Percentiles rank a stretch among this genome's conserved stretches.
Evolutionary conservation across 202 grass and related monocot species (phyloP).

Genomic region (Alloteropsis angusta): DNA sequence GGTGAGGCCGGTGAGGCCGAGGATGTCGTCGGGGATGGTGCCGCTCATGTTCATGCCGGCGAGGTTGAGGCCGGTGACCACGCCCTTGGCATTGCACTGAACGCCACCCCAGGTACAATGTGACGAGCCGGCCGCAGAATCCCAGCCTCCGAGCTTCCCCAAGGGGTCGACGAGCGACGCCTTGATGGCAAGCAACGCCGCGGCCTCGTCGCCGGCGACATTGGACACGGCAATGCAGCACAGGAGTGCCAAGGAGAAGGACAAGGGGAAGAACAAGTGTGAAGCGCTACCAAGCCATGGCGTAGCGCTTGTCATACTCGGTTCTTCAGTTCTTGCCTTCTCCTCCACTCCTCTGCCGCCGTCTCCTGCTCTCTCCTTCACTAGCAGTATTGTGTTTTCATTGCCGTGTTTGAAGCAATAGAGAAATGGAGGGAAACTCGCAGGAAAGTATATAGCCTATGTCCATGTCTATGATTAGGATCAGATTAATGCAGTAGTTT

Average conservation of each 20-base stretch:
- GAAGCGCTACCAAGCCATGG: constrained; percentile 20
- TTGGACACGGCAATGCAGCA: constrained; percentile 29
- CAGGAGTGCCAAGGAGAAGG: constrained; percentile 38
- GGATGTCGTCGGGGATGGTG: constrained; percentile 44
- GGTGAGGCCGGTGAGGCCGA: constrained; percentile 48
- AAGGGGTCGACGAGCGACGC: constrained; percentile 52
- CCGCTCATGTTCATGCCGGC: constrained; percentile 76
- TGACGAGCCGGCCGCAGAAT: constrained; percentile 3
- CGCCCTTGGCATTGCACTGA: constrained; percentile 43
- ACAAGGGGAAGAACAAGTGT: constrained; percentile 42
- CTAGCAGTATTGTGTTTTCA: constrained; percentile 39
- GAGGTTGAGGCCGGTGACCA: constrained; percentile 66
- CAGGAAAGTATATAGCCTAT: constrained; percentile 43
- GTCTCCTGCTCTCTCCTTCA: not conserved
- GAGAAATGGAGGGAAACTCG: constrained; percentile 46
- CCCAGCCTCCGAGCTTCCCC: constrained; percentile 50
- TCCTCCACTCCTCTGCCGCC: constrained; percentile 30
- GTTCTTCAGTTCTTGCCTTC: constrained; percentile 38
- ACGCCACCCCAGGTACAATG: constrained; percentile 75
- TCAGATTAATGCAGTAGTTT: constrained; percentile 25
- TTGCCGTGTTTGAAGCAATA: constrained; percentile 51
- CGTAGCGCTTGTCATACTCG: constrained; percentile 33
- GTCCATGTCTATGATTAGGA: constrained; percentile 44
- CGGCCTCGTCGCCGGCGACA: constrained; percentile 39
- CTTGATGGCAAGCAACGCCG: constrained; percentile 58